Evolutionary conservation across 192 early-diverging fungal species (phyloP).

Genomic region (Backusella morwellensis): DNA sequence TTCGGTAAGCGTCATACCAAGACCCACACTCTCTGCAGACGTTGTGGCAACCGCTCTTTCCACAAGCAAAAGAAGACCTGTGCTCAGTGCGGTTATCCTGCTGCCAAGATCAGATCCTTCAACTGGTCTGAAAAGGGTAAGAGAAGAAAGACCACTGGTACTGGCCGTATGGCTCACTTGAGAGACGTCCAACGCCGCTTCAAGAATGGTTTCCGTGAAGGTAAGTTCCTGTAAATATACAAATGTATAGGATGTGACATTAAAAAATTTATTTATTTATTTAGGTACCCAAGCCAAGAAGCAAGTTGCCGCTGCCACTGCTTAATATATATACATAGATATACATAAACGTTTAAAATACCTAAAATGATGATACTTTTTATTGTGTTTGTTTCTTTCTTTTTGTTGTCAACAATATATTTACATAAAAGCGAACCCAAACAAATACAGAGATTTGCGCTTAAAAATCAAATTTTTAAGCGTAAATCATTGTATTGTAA

Average conservation of each 20-base stretch:
- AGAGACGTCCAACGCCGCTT: conserved; percentile 89
- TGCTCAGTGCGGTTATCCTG: conserved; percentile 97
- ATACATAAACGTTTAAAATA: not conserved
- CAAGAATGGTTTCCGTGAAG: conserved; percentile 99
- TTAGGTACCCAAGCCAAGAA: conserved; percentile 23
- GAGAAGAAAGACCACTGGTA: conserved; percentile 99
- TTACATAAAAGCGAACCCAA: not conserved
- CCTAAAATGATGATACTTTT: not conserved
- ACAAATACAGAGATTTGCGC: too few relatives aligned
- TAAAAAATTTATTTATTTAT: not conserved
- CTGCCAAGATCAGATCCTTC: conserved; percentile 96
- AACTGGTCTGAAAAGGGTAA: conserved; percentile 97
- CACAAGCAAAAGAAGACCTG: conserved; percentile 99
- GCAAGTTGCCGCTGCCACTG: conserved; percentile 17
- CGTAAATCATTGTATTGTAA: too few relatives aligned
- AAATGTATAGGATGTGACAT: not conserved
- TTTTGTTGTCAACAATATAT: not conserved
- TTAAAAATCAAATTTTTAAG: too few relatives aligned
- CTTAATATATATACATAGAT: conserved; percentile 2
- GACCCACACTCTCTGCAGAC: conserved; percentile 97
- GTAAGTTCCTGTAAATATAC: conserved; percentile 26
- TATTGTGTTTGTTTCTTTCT: not conserved
- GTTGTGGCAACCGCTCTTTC: conserved; percentile 96
- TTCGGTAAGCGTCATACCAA: conserved; percentile 99
- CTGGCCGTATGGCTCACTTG: conserved; percentile 96